Conservation (phyloP, 306 rosid genomes). For the Vigna radiata region DNA sequence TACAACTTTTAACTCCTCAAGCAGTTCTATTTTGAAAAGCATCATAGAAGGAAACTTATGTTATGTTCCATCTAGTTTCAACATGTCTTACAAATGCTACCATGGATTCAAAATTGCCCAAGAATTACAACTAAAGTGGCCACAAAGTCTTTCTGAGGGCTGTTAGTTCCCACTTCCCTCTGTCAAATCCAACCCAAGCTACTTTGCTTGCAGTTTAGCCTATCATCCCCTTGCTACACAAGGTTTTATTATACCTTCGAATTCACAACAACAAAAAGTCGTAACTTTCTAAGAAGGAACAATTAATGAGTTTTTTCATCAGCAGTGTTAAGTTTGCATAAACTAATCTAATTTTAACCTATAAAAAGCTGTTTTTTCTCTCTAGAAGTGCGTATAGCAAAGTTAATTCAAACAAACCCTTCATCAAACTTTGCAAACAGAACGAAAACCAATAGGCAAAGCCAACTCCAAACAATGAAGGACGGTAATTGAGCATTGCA, state of each 20-base stretch:
- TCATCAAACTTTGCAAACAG: background rate
- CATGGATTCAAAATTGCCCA: background rate
- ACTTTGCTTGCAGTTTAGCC: background rate
- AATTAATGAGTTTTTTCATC: background rate
- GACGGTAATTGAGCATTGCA: background rate
- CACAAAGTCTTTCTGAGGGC: background rate
- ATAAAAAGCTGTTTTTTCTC: too few species aligned
- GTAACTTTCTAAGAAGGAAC: too few species aligned
- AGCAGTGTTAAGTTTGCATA: too few species aligned
- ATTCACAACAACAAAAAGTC: background rate
- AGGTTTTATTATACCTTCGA: background rate
- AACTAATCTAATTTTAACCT: too few species aligned
- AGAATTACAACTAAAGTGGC: background rate
- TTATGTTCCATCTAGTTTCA: background rate
- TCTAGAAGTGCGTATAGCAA: too few species aligned
- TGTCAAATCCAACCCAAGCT: background rate
- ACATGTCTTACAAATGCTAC: background rate
- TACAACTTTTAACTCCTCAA: background rate
- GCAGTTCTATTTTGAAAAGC: background rate
- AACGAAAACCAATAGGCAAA: slow-evolving; percentile 1
- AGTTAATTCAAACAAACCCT: background rate
- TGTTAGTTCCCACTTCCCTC: background rate
- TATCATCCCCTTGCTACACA: background rate
- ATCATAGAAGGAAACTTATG: too few species aligned
- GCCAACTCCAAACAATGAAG: background rate